Evolutionary conservation across 2,329 filamentous ascomycete species (phyloP), one percentile per base, ranked within the genome.

Genomic region (Neocucurbitaria cava): DNA sequence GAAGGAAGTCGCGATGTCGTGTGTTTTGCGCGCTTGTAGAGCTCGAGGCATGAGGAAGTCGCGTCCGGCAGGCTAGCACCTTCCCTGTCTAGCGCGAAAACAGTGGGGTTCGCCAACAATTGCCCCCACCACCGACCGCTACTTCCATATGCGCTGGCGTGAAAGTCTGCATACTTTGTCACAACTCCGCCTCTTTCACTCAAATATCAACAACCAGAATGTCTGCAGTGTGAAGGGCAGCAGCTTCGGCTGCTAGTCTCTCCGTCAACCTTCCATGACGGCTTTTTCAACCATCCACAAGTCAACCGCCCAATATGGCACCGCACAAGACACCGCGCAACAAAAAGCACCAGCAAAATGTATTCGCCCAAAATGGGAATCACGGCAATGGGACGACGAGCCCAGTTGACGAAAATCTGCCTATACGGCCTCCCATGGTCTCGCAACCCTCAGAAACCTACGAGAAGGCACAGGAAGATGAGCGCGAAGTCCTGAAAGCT

Each of bases 391-490:
- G 54, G 9, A 52, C 65, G 45, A 65, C 60, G 28, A 72, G 66
- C 36, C 58, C 68, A 66, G 52, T 58, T 10, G 64, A 63, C 39
- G 64, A 70, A 5, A 67, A 74, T 47, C 59, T 71, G 39, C 67
- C 68, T 39, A 62, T 70, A 31, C 64, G 71, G 46, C 65, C 69
- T 58, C 70, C 72, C 15, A 65, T 75, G 36, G 58, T 55, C 26
- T 60, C 64, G 57, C 72, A 60, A 66, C 77, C 78, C 36, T 83
- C 83, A 54, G 81, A 92, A 70, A 64, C 63, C 54, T 96, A 97
- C 78, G 86, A 88, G 61, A 89, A 96, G 77, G 87, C 90, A 30
- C 95, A 98, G 78, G 83, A 89, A 68, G 90, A 96, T 72, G 95
- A 98, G 78, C 83, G 96, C 52, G 85, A 95, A 72, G 94, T 88